Evolutionary conservation across 108 stramenopile genomes (phyloP).

Genomic region (Nitzschia sp.): DNA sequence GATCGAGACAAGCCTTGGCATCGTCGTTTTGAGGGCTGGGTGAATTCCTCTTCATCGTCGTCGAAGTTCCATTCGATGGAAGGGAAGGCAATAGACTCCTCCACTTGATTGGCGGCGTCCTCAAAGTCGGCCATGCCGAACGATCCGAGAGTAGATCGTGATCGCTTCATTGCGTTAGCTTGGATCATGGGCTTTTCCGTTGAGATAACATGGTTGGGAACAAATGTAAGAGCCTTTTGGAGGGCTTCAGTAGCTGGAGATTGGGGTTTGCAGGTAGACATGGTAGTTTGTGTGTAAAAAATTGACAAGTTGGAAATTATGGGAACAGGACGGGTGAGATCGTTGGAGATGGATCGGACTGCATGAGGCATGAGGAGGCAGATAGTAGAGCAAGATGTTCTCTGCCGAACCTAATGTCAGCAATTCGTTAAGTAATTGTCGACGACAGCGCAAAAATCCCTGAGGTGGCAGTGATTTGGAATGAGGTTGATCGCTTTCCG

Average conservation of each 20-base stretch:
- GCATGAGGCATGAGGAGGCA: too few relatives aligned
- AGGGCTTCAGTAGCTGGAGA: constrained; percentile 12
- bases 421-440: neutral
- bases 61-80: constrained; percentile 31
- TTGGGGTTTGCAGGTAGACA: neutral
- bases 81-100: constrained; percentile 42
- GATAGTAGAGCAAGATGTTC: too few relatives aligned
- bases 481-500: constrained; percentile 2
- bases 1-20: constrained; percentile 32
- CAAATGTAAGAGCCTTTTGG: neutral
- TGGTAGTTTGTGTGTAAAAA: neutral
- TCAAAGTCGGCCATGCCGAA: constrained; percentile 26
- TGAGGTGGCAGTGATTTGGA: neutral
- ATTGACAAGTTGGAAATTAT: neutral
- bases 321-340: too few relatives aligned
- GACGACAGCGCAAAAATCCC: neutral
- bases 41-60: constrained; percentile 16
- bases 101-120: constrained; percentile 25
- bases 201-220: neutral
- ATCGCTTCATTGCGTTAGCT: constrained; percentile 8
- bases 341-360: too few relatives aligned
- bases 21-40: constrained; percentile 7
- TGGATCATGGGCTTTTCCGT: neutral
- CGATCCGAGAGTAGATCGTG: neutral
- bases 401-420: too few relatives aligned